These are phyloP conservation scores for Barnettozyma populi DNA, from an alignment of 805 yeast genomes.

Conservation along the genomic window DNA sequence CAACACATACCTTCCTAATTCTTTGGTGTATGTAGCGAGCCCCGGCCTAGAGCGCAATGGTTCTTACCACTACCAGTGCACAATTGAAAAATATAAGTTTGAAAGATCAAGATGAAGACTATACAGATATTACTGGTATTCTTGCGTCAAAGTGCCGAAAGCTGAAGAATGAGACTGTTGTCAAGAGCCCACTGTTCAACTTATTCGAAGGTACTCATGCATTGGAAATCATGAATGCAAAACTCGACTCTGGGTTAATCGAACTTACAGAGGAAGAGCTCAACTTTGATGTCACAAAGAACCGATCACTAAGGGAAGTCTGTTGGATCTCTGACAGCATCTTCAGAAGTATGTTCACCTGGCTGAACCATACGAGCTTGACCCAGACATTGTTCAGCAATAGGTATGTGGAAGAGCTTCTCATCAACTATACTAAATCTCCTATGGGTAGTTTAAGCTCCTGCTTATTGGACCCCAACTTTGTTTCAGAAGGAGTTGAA, in stretches of 20 bases:
- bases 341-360: slow-evolving; percentile 50
- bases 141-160: slow-evolving; percentile 36
- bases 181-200: slow-evolving; percentile 54
- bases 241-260: slow-evolving; percentile 76
- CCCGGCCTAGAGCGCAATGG: background rate
- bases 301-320: slow-evolving; percentile 36
- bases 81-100: background rate
- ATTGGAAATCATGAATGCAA: slow-evolving; percentile 64
- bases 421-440: slow-evolving; percentile 34
- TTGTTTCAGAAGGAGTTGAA: slow-evolving; percentile 1
- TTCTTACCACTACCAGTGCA: background rate
- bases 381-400: slow-evolving; percentile 77
- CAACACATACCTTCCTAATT: too few species aligned
- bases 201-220: slow-evolving; percentile 86
- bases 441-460: slow-evolving; percentile 11
- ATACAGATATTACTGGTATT: slow-evolving; percentile 49
- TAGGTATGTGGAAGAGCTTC: slow-evolving; percentile 59
- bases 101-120: background rate
- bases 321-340: slow-evolving; percentile 50
- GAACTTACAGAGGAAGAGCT: slow-evolving; percentile 39
- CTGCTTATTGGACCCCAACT: slow-evolving; percentile 6
- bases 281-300: slow-evolving; percentile 38
- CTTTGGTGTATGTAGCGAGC: background rate
- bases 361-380: slow-evolving; percentile 73
- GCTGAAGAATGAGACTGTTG: slow-evolving; percentile 49